These are phyloP conservation scores for Ceratocystis huliohia DNA, from an alignment of 2,329 filamentous ascomycete species.

Conservation along the genomic window DNA sequence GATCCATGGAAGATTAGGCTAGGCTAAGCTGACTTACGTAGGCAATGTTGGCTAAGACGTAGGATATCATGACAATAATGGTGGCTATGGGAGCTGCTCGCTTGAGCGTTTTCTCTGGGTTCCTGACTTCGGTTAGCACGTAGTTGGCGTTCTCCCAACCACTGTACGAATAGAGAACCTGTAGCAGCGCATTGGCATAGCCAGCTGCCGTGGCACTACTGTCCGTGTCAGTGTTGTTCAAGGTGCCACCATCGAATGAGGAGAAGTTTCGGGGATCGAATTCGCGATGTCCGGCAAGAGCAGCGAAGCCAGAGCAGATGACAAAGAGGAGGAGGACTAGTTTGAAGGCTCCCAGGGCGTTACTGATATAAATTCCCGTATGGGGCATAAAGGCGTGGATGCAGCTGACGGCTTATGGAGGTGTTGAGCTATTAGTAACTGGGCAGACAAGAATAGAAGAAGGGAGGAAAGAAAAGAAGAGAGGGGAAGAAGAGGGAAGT, in stretches of 20 bases:
- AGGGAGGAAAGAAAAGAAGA: neutral
- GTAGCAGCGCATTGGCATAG: constrained; percentile 38
- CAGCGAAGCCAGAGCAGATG: constrained; percentile 47
- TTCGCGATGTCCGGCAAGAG: constrained; percentile 38
- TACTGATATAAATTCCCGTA: constrained; percentile 47
- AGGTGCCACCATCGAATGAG: constrained; percentile 33
- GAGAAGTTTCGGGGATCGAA: constrained; percentile 45
- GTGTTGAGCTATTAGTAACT: neutral
- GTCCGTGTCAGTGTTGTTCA: too few species aligned
- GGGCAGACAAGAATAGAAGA: neutral
- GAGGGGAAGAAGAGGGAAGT: neutral
- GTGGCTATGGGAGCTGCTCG: constrained; percentile 44
- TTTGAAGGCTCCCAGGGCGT: constrained; percentile 48
- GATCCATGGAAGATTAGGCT: too few species aligned
- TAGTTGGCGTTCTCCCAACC: constrained; percentile 55
- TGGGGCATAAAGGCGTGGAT: constrained; percentile 43
- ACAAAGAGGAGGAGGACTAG: constrained; percentile 47
- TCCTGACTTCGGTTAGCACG: constrained; percentile 44
- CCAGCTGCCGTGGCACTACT: neutral
- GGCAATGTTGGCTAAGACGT: constrained; percentile 51
- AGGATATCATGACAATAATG: constrained; percentile 43
- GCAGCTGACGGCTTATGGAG: constrained; percentile 7
- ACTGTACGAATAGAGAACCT: constrained; percentile 49
- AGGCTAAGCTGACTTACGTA: constrained; percentile 29
- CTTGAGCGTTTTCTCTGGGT: constrained; percentile 41